A percentile compares a stretch with the other conserved stretches of the same genome.
phyloP scores from a whole-genome alignment of 228 moss, liverwort and hornwort genomes.

The Sphagnum magellanicum region DNA sequence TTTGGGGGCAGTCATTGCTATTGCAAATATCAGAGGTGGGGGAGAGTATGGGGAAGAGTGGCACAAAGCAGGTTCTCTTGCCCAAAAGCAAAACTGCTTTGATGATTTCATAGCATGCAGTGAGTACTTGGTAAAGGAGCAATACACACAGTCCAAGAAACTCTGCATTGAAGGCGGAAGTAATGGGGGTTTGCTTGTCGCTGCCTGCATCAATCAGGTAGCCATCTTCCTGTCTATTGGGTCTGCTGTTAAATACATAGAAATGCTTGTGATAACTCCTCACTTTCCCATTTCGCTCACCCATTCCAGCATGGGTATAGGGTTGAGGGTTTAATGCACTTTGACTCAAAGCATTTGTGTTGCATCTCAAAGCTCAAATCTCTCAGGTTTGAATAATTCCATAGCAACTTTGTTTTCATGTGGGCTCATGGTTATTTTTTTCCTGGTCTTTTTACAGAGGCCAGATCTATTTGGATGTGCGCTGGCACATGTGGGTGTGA shows the following conservation, averaged over 20 bases:
- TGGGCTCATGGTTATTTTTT: background rate
- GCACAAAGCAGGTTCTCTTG: conserved; percentile 85
- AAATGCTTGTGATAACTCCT: no score
- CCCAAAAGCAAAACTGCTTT: conserved; percentile 78
- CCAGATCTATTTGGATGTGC: conserved; percentile 85
- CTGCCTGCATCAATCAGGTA: conserved; percentile 88
- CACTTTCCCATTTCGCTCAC: no score
- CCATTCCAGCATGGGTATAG: no score
- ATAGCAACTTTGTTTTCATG: no score
- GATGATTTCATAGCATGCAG: conserved; percentile 88
- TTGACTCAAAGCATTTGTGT: no score
- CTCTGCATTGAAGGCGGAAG: conserved; percentile 88
- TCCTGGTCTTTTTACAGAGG: conserved; percentile 30
- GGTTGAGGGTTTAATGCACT: no score
- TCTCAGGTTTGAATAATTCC: no score
- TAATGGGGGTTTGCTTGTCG: conserved; percentile 82
- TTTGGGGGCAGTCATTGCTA: conserved; percentile 58
- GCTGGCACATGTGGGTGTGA: conserved; percentile 86
- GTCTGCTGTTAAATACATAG: no score
- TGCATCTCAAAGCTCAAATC: no score
- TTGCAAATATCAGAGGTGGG: conserved; percentile 81
- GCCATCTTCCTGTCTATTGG: background rate
- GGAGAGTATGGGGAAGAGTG: conserved; percentile 92
- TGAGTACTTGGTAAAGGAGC: conserved; percentile 44
- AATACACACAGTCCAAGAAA: conserved; percentile 52